A percentile compares a stretch with the other conserved stretches of the same genome.
Conservation (phyloP, 2,329 filamentous ascomycete species). For the Lasiodiplodia sp. region DNA sequence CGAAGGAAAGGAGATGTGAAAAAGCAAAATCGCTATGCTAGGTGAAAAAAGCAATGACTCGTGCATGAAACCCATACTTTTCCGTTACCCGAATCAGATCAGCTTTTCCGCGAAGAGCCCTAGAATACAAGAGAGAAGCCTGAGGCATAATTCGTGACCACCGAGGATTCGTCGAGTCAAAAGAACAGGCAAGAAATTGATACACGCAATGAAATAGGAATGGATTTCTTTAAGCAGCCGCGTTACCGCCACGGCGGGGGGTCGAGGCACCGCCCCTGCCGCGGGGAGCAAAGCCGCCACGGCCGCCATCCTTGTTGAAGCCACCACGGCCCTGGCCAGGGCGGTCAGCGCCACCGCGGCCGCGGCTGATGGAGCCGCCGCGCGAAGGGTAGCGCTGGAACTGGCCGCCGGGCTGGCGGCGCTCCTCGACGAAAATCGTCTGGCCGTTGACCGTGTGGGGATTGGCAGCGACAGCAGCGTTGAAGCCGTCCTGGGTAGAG, state of each 20-base stretch:
- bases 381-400: slow-evolving; percentile 46
- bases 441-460: slow-evolving; percentile 85
- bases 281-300: slow-evolving; percentile 68
- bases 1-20: slow-evolving; percentile 28
- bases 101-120: slow-evolving; percentile 29
- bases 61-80: slow-evolving; percentile 31
- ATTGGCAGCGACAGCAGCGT: slow-evolving; percentile 82
- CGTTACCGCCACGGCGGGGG: slow-evolving; percentile 63
- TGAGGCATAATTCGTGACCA: slow-evolving; percentile 31
- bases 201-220: slow-evolving; percentile 14
- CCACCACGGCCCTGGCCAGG: slow-evolving; percentile 71
- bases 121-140: slow-evolving; percentile 32
- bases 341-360: slow-evolving; percentile 69
- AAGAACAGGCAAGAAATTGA: slow-evolving; percentile 13
- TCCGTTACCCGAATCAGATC: slow-evolving; percentile 31
- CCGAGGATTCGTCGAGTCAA: slow-evolving; percentile 26
- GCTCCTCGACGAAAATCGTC: slow-evolving; percentile 85
- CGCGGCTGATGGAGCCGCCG: slow-evolving; percentile 56
- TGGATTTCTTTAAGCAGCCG: slow-evolving; percentile 39
- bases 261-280: slow-evolving; percentile 38
- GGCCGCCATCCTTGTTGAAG: slow-evolving; percentile 73
- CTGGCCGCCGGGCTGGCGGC: slow-evolving; percentile 65
- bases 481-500: slow-evolving; percentile 78
- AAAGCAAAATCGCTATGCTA: slow-evolving; percentile 31
- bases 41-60: slow-evolving; percentile 28